Evolutionary conservation across 495 filamentous ascomycete species (phyloP).

Genomic region (Halenospora varia): DNA sequence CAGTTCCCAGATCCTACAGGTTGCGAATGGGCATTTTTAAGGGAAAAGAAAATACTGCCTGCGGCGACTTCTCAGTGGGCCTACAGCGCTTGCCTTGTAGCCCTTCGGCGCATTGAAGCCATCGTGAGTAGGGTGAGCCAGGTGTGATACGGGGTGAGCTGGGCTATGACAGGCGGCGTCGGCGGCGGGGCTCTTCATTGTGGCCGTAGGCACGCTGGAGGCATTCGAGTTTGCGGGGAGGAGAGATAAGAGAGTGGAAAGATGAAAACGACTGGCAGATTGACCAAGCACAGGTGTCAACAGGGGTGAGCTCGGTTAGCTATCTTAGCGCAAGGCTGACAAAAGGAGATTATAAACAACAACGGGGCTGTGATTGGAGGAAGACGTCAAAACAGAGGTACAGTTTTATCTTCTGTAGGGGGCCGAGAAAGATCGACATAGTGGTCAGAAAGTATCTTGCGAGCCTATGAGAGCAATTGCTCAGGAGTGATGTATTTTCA

Average conservation of each 20-base stretch:
- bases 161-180: slow-evolving; percentile 11
- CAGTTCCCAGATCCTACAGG: not conserved
- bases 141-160: too few relatives aligned
- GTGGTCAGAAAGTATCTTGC: too few relatives aligned
- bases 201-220: slow-evolving; percentile 19
- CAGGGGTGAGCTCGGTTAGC: slow-evolving; percentile 1
- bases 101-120: not conserved
- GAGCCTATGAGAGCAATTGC: too few relatives aligned
- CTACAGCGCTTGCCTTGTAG: not conserved
- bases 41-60: not conserved
- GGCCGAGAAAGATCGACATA: too few relatives aligned
- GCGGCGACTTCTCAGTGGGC: not conserved
- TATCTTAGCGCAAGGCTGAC: slow-evolving; percentile 13
- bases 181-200: slow-evolving; percentile 4
- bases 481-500: too few relatives aligned
- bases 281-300: too few relatives aligned
- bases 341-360: not conserved
- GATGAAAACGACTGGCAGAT: too few relatives aligned
- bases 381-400: too few relatives aligned
- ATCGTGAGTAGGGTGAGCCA: slow-evolving; percentile 1
- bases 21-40: not conserved
- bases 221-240: slow-evolving; percentile 1
- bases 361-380: not conserved
- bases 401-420: too few relatives aligned
- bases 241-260: slow-evolving; percentile 16